A percentile compares a stretch with the other conserved stretches of the same genome.
Evolutionary conservation across 345 rosid species (phyloP).

Genomic region (Rhodomyrtus tomentosa): DNA sequence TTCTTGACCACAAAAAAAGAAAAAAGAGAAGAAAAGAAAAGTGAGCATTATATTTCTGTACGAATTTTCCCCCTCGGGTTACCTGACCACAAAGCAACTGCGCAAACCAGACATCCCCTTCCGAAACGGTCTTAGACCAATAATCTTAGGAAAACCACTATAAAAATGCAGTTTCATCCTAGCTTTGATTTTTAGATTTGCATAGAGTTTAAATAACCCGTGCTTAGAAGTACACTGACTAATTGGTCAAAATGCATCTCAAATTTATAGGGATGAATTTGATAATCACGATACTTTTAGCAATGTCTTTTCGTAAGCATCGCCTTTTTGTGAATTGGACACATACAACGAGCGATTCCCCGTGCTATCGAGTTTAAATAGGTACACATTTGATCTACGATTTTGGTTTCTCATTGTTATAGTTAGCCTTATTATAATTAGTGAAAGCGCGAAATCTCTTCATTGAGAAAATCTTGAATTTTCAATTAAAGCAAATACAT

Average conservation of each 20-base stretch:
- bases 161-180: neutral
- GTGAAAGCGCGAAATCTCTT: neutral
- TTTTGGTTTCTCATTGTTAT: neutral
- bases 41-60: neutral
- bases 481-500: neutral
- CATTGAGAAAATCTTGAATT: neutral
- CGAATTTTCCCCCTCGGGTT: neutral
- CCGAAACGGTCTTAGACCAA: neutral
- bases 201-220: neutral
- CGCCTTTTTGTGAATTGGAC: neutral
- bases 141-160: neutral
- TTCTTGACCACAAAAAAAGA: neutral
- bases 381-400: neutral
- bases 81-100: too few species aligned
- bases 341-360: neutral
- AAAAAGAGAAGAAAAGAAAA: too few species aligned
- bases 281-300: neutral
- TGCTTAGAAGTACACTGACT: neutral
- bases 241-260: neutral
- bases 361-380: neutral
- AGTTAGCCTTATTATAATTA: neutral
- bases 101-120: neutral
- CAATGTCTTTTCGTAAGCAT: too few species aligned
- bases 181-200: neutral
- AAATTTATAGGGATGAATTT: neutral